phyloP scores from a whole-genome alignment of 176 grass and related monocot genomes.

The Thalia dealbata region DNA sequence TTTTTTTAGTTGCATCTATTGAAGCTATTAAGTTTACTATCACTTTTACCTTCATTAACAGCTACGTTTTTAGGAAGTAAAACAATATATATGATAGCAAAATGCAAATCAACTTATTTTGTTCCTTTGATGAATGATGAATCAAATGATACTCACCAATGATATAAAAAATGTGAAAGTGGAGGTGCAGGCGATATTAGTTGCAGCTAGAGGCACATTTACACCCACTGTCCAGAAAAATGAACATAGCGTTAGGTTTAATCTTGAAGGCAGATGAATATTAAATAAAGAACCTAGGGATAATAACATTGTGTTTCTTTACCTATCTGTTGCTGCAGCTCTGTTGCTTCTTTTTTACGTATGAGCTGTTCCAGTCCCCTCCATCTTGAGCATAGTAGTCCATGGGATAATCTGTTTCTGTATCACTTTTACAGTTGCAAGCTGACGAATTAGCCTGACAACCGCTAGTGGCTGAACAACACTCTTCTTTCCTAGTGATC shows the following conservation, averaged over 20 bases:
- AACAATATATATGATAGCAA: too few species aligned
- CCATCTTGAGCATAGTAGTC: constrained; percentile 93
- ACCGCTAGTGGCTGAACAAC: constrained; percentile 26
- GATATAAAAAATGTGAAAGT: background rate
- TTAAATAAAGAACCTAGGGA: background rate
- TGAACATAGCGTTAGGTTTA: background rate
- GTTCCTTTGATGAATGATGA: background rate
- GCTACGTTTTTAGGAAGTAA: too few species aligned
- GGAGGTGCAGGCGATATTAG: background rate
- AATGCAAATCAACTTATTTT: too few species aligned
- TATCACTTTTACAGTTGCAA: constrained; percentile 23
- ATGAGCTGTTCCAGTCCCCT: constrained; percentile 89
- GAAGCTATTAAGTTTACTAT: too few species aligned
- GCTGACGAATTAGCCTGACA: constrained; percentile 18
- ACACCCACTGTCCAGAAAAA: background rate
- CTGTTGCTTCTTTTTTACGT: constrained; percentile 68
- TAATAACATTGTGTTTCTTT: constrained; percentile 9
- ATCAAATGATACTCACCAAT: background rate
- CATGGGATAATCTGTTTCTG: constrained; percentile 65
- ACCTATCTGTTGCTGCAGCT: constrained; percentile 31
- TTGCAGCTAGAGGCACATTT: background rate
- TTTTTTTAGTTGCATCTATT: too few species aligned
- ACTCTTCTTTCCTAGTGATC: constrained; percentile 3
- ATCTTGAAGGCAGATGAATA: background rate
- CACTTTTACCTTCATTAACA: too few species aligned